Evolutionary conservation across 495 filamentous ascomycete species (phyloP).

Genomic region (Letharia lupina): DNA sequence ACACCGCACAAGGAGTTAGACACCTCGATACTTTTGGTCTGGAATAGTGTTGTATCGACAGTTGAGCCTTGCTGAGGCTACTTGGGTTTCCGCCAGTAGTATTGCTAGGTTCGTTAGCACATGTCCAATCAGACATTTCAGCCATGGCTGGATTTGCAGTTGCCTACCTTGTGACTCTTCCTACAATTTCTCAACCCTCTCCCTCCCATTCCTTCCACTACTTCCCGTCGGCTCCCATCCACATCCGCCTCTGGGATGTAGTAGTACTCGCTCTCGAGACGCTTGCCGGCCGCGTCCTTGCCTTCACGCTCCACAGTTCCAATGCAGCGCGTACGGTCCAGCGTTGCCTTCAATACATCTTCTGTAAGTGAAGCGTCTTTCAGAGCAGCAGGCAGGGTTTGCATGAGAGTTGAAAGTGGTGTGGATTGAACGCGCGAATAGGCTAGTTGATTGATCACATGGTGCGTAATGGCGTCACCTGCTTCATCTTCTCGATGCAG

Average conservation of each 20-base stretch:
- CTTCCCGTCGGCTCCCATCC: slow-evolving; percentile 70
- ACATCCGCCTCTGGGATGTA: slow-evolving; percentile 88
- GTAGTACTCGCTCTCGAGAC: slow-evolving; percentile 92
- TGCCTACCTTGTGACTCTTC: slow-evolving; percentile 86
- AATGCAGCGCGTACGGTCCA: slow-evolving; percentile 65
- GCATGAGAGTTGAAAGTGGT: slow-evolving; percentile 78
- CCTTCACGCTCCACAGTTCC: slow-evolving; percentile 84
- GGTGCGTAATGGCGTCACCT: slow-evolving; percentile 47
- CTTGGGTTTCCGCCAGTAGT: slow-evolving; percentile 82
- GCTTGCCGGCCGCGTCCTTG: slow-evolving; percentile 92
- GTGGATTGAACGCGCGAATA: slow-evolving; percentile 91
- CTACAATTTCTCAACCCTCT: slow-evolving; percentile 80
- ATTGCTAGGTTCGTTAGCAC: slow-evolving; percentile 55
- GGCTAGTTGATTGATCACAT: slow-evolving; percentile 90
- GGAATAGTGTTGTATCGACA: background rate
- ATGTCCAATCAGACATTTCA: slow-evolving; percentile 21
- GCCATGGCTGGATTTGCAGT: slow-evolving; percentile 11
- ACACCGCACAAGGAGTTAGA: background rate
- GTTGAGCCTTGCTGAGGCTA: slow-evolving; percentile 8
- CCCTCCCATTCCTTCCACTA: slow-evolving; percentile 76
- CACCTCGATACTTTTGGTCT: background rate
- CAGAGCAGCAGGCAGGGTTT: slow-evolving; percentile 67
- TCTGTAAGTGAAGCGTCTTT: slow-evolving; percentile 33
- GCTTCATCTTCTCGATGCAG: slow-evolving; percentile 20
- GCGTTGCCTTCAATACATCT: slow-evolving; percentile 39